Conservation (phyloP, 306 rosid genomes). For the Ammopiptanthus mongolicus region DNA sequence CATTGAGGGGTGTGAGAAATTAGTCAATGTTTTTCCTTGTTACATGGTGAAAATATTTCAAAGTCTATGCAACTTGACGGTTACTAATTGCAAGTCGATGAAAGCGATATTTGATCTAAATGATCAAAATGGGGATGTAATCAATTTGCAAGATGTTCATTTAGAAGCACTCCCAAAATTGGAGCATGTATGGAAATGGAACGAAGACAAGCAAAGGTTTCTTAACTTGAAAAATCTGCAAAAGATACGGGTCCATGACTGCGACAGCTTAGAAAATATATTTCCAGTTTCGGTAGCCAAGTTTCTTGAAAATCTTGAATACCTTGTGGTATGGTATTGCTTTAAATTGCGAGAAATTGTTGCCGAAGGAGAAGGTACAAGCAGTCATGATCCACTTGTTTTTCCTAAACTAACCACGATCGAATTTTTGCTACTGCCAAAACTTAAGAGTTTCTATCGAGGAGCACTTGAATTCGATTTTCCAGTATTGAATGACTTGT, state of each 20-base stretch:
- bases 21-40: neutral
- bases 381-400: neutral
- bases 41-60: neutral
- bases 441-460: neutral
- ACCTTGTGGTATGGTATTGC: neutral
- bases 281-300: constrained; percentile 8
- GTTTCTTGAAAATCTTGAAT: neutral
- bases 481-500: neutral
- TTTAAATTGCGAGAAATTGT: neutral
- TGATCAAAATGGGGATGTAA: neutral
- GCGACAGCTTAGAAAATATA: neutral
- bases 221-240: neutral
- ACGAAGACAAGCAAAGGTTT: neutral
- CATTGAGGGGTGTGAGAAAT: neutral
- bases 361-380: neutral
- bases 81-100: neutral
- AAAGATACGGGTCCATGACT: neutral
- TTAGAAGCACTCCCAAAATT: neutral
- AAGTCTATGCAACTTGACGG: neutral
- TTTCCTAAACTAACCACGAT: neutral
- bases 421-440: neutral
- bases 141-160: neutral
- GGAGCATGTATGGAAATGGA: constrained; percentile 22
- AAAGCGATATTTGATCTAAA: neutral
- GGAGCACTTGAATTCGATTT: neutral